Evolutionary conservation across 495 filamentous ascomycete genomes (phyloP).

Genomic region (Beverwykella pulmonaria): DNA sequence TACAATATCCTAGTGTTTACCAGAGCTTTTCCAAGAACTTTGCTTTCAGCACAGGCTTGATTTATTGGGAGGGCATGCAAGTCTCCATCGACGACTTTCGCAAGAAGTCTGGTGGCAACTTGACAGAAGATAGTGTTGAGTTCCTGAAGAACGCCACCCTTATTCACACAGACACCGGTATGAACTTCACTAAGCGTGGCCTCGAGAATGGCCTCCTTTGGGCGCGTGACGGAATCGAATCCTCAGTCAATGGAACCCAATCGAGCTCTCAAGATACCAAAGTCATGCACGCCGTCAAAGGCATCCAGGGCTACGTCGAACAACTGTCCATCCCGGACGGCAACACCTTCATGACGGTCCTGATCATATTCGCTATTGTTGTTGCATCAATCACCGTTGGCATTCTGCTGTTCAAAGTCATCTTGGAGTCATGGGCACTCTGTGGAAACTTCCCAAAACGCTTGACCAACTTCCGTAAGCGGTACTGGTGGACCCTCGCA

Average conservation of each 20-base stretch:
- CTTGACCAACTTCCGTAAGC: conserved; percentile 82
- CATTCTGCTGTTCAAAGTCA: conserved; percentile 87
- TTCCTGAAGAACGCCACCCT: conserved; percentile 75
- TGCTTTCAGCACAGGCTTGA: conserved; percentile 82
- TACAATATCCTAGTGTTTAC: conserved; percentile 83
- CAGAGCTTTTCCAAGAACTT: conserved; percentile 89
- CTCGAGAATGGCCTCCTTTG: conserved; percentile 55
- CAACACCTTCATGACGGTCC: conserved; percentile 95
- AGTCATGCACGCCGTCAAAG: conserved; percentile 57
- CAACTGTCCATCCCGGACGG: conserved; percentile 79
- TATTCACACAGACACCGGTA: conserved; percentile 58
- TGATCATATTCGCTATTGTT: conserved; percentile 85
- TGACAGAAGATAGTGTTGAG: conserved; percentile 74
- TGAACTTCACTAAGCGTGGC: conserved; percentile 57
- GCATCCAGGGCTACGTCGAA: conserved; percentile 75
- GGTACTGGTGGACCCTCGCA: conserved; percentile 90
- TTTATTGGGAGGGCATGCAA: conserved; percentile 81
- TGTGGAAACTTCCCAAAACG: conserved; percentile 84
- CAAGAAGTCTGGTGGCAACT: conserved; percentile 76
- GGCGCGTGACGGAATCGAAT: conserved; percentile 54
- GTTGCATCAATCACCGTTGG: conserved; percentile 82
- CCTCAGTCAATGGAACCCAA: conserved; percentile 50
- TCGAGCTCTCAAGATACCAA: conserved; percentile 42
- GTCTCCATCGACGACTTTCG: conserved; percentile 85
- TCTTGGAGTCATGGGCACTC: conserved; percentile 88